phyloP scores from a whole-genome alignment of 2,329 filamentous ascomycete species.

The Hymenoscyphus albidus region DNA sequence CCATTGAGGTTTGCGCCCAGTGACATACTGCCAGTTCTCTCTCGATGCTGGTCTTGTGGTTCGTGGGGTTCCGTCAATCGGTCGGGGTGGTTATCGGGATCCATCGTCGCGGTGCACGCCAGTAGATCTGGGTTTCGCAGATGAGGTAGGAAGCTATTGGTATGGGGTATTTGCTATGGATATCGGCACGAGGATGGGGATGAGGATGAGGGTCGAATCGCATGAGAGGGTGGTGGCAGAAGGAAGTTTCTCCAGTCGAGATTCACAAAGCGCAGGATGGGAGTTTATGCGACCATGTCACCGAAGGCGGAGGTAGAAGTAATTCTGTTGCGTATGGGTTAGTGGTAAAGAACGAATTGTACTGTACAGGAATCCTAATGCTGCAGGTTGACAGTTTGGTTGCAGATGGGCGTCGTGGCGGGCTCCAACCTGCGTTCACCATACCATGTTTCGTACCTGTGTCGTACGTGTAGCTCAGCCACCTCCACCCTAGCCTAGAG shows the following conservation, averaged over 20 bases:
- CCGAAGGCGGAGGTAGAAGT: background rate
- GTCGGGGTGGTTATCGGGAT: constrained; percentile 18
- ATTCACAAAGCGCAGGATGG: background rate
- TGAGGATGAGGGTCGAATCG: constrained; percentile 1
- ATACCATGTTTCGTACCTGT: no score
- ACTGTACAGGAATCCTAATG: background rate
- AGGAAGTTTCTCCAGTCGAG: background rate
- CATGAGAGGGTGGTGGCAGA: background rate
- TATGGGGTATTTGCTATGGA: background rate
- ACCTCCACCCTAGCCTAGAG: no score
- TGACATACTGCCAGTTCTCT: constrained; percentile 26
- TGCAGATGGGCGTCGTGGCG: constrained; percentile 1
- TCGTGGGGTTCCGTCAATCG: constrained; percentile 19
- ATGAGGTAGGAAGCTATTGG: background rate
- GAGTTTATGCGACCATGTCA: constrained; percentile 2
- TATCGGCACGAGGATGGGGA: background rate
- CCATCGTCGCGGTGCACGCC: constrained; percentile 16
- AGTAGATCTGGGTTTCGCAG: background rate
- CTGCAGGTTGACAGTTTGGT: constrained; percentile 1
- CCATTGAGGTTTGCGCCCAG: constrained; percentile 23
- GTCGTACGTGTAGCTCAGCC: no score
- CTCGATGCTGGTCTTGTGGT: constrained; percentile 21
- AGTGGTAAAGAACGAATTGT: background rate
- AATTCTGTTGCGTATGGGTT: background rate
- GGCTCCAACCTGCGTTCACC: no score